Evolutionary conservation across 148 eudicot genomes (phyloP).

Genomic region (Vaccinium darrowii): DNA sequence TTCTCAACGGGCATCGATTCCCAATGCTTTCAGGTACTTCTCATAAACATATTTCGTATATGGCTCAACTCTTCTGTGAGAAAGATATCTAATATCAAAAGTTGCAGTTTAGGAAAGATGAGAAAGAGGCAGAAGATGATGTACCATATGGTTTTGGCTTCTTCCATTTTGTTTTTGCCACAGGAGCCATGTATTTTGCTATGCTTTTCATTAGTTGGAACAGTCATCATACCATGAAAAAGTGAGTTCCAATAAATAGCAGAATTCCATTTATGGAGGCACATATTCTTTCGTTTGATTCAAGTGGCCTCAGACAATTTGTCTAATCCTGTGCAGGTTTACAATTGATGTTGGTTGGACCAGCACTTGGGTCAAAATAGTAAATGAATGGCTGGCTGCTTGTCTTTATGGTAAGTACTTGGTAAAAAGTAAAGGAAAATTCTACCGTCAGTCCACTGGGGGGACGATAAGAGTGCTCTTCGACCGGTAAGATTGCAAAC

Average conservation of each 20-base stretch:
- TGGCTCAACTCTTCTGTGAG: neutral
- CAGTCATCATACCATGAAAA: conserved; percentile 64
- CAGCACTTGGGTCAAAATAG: conserved; percentile 88
- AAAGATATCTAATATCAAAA: conserved; percentile 2
- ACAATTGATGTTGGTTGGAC: conserved; percentile 97
- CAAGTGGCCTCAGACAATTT: neutral
- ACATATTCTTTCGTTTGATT: neutral
- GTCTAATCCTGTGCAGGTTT: conserved; percentile 46
- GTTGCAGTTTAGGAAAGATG: conserved; percentile 60
- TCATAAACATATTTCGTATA: neutral
- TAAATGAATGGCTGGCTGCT: conserved; percentile 82
- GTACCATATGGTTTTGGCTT: conserved; percentile 85
- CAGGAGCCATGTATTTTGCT: conserved; percentile 88
- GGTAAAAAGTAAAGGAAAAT: neutral
- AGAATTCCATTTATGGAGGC: neutral
- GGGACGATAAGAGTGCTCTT: no score
- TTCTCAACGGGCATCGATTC: conserved; percentile 92
- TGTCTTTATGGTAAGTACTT: conserved; percentile 71
- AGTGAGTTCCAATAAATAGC: conserved; percentile 35
- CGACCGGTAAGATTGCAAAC: no score
- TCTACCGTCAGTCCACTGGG: no score
- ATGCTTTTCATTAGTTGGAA: conserved; percentile 87
- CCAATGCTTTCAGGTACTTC: conserved; percentile 74
- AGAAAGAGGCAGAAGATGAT: conserved; percentile 52
- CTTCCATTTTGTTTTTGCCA: conserved; percentile 86